A percentile compares a stretch with the other conserved stretches of the same genome.
Conservation (phyloP, 192 early-diverging fungal genomes). For the Linnemannia exigua region DNA sequence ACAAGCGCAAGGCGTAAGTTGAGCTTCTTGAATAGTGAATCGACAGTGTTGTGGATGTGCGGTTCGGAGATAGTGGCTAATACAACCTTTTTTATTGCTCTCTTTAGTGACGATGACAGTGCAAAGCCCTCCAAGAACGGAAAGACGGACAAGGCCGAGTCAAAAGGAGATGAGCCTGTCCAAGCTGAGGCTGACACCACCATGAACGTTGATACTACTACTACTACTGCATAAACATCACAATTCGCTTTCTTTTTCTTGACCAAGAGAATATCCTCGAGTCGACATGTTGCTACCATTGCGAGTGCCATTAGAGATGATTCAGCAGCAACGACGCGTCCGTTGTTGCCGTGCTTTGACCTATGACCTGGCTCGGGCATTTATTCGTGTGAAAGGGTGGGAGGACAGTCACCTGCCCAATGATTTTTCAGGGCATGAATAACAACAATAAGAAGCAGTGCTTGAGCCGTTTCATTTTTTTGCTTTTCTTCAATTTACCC, state of each 20-base stretch:
- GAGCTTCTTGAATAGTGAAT: background rate
- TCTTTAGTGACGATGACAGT: conserved; percentile 8
- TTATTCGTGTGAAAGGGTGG: background rate
- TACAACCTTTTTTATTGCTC: background rate
- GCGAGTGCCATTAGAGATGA: background rate
- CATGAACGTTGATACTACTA: background rate
- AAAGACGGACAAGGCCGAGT: conserved; percentile 5
- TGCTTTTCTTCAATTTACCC: background rate
- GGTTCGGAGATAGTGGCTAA: background rate
- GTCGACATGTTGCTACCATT: background rate
- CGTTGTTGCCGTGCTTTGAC: background rate
- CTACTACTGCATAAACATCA: background rate
- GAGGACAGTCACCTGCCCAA: background rate
- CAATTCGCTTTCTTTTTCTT: background rate
- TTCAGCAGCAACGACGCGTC: background rate
- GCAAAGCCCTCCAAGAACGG: conserved; percentile 9
- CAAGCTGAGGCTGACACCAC: background rate
- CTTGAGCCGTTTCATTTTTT: background rate
- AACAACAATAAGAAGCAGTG: background rate
- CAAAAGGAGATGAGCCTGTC: background rate
- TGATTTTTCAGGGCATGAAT: background rate
- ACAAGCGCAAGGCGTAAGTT: conserved; percentile 63
- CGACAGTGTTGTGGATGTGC: background rate
- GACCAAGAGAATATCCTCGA: no score
- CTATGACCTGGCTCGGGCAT: background rate